phyloP scores from a whole-genome alignment of 768 basidiomycete genomes.

The Tulasnella sp. region DNA sequence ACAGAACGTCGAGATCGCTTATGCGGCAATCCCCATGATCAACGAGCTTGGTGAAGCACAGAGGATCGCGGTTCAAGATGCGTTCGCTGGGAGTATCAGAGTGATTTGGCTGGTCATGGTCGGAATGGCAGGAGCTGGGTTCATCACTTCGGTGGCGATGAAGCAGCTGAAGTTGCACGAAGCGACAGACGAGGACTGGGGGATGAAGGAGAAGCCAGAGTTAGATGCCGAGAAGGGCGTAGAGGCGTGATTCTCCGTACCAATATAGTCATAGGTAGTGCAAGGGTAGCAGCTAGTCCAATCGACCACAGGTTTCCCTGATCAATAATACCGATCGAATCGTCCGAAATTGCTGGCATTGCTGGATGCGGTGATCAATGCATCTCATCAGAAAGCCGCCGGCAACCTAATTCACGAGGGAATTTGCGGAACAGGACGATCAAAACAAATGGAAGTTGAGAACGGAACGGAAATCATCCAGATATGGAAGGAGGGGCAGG shows the following conservation, averaged over 20 bases:
- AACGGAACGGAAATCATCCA: background rate
- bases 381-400: too few species aligned
- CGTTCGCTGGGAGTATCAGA: conserved; percentile 13
- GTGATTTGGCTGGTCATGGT: conserved; percentile 24
- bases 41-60: background rate
- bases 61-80: background rate
- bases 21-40: conserved; percentile 18
- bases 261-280: background rate
- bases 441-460: background rate
- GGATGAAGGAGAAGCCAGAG: background rate
- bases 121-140: conserved; percentile 30
- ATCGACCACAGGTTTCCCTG: too few species aligned
- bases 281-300: too few species aligned
- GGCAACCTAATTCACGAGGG: too few species aligned
- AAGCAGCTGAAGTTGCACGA: conserved; percentile 25
- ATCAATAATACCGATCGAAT: too few species aligned
- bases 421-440: background rate
- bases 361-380: too few species aligned
- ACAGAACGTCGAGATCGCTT: conserved; percentile 14
- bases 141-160: conserved; percentile 28
- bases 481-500: background rate
- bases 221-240: background rate
- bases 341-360: too few species aligned
- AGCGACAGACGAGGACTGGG: conserved; percentile 8
- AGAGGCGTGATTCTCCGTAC: background rate